Conservation (phyloP, 306 rosid species). For the Cucumis melo region DNA sequence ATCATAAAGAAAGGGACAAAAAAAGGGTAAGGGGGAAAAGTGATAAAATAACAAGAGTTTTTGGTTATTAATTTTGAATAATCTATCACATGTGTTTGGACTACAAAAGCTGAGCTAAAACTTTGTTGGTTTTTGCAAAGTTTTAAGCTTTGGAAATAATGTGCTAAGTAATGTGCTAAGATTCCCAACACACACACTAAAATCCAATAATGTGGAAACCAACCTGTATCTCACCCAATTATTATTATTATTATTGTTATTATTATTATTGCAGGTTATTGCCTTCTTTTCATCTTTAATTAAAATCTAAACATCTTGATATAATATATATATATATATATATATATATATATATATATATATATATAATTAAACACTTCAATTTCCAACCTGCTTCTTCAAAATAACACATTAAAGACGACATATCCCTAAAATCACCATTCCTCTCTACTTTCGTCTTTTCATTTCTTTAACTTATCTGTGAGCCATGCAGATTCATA, state of each 20-base stretch:
- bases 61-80: background rate
- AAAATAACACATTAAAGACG: background rate
- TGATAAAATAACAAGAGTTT: background rate
- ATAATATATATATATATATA: background rate
- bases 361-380: background rate
- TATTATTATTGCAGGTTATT: background rate
- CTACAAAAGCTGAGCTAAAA: background rate
- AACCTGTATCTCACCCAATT: slow-evolving; percentile 1
- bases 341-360: too few species aligned
- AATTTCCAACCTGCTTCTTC: background rate
- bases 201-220: background rate
- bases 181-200: background rate
- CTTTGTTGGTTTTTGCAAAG: slow-evolving; percentile 1
- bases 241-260: background rate
- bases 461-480: background rate
- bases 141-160: slow-evolving; percentile 2
- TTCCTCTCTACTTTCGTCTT: background rate
- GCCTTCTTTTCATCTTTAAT: background rate
- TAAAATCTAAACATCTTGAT: background rate
- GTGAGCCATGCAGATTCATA: too few species aligned
- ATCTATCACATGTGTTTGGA: background rate
- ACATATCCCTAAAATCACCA: background rate
- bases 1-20: background rate
- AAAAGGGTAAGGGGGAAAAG: background rate
- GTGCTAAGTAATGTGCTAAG: slow-evolving; percentile 9